phyloP scores from a whole-genome alignment of 371 early-diverging fungal genomes.

The Coemansia sp. region DNA sequence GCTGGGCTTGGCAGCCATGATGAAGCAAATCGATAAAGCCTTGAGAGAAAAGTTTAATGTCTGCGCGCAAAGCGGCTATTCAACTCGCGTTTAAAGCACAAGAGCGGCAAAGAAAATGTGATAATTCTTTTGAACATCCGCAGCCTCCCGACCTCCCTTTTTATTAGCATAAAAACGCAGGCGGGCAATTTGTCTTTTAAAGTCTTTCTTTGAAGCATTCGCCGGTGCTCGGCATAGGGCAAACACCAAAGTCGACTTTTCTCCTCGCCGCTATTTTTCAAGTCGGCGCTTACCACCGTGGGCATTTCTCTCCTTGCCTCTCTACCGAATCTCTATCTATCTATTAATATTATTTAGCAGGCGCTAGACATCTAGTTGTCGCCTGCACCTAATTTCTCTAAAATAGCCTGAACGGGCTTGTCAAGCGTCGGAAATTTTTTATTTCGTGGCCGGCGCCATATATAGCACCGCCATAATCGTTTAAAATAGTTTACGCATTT shows the following conservation, averaged over 20 bases:
- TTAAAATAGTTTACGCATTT: background rate
- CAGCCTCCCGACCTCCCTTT: background rate
- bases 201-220: background rate
- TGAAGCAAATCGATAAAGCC: background rate
- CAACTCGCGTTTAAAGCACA: background rate
- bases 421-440: background rate
- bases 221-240: no score
- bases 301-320: background rate
- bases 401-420: background rate
- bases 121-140: no score
- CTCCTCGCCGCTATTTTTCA: background rate
- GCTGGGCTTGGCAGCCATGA: background rate
- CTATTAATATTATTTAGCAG: background rate
- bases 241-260: background rate
- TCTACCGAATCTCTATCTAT: background rate
- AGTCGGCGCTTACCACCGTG: background rate
- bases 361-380: background rate
- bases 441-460: background rate
- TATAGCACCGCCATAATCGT: background rate
- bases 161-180: background rate
- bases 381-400: background rate
- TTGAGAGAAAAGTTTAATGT: background rate
- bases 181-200: background rate
- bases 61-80: background rate
- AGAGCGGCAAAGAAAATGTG: background rate